phyloP scores from a whole-genome alignment of 2,329 filamentous ascomycete species.

The Fusarium napiforme region DNA sequence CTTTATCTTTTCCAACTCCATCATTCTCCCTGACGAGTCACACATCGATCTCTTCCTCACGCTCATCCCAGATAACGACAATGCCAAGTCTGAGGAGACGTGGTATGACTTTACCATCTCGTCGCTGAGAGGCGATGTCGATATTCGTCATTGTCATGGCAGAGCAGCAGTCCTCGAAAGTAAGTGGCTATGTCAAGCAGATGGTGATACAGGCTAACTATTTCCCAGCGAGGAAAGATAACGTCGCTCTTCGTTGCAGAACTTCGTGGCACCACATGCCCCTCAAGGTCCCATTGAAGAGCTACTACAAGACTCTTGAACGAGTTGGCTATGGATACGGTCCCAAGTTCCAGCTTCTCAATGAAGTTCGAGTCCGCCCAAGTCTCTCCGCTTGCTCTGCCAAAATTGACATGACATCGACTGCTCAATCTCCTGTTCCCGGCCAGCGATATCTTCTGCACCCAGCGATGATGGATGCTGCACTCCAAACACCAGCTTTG shows the following conservation, averaged over 20 bases:
- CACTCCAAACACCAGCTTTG: conserved; percentile 38
- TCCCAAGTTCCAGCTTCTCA: conserved; percentile 40
- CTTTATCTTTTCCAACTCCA: conserved; percentile 41
- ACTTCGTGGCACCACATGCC: conserved; percentile 41
- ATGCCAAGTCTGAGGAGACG: conserved; percentile 25
- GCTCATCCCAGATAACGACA: conserved; percentile 31
- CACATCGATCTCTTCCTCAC: conserved; percentile 40
- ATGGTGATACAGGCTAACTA: not conserved
- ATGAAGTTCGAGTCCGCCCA: conserved; percentile 37
- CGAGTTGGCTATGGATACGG: conserved; percentile 40
- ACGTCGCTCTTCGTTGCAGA: conserved; percentile 1
- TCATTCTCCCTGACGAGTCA: conserved; percentile 39
- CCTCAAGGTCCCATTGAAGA: conserved; percentile 36
- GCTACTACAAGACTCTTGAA: conserved; percentile 40
- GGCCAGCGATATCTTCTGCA: conserved; percentile 40
- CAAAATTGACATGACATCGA: conserved; percentile 35
- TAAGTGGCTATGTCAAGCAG: not conserved
- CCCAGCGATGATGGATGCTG: conserved; percentile 42
- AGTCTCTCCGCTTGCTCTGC: conserved; percentile 36
- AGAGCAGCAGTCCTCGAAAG: conserved; percentile 29
- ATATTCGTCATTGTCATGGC: conserved; percentile 39
- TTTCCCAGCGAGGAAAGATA: not conserved
- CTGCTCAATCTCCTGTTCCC: conserved; percentile 27
- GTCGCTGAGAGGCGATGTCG: conserved; percentile 39
- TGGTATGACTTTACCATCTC: conserved; percentile 43